Base-by-base conservation (phyloP, 768 basidiomycete species). In the Amanita polypyramis region DNA sequence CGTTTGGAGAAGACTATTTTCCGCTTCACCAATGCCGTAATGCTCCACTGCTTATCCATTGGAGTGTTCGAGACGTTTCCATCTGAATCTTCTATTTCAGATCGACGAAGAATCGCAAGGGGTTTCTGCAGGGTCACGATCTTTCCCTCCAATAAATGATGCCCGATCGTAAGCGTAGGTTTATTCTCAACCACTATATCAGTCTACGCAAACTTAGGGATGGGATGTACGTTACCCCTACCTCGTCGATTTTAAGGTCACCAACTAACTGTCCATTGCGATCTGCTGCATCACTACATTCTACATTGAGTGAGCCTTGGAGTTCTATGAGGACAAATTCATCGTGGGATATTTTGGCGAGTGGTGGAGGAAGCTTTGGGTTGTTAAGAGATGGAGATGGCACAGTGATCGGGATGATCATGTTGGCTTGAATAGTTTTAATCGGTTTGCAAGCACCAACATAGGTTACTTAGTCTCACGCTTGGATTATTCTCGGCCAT, bases 131-230 rank as follows among this genome's bases (percentile, higher is more conserved):
- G 71, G 38, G 65, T 70, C 29, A 78, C 72, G 51, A 95, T 70
- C 60, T 85, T 88, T 45, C 93, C 93, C 58, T 97, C 94, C 4
- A 97, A 78, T 25, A 93, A 70, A 57, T 96, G 91, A 63, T 94
- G 82, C 10, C 93, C 93, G 51, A 97, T 85, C 46, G 72, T 63
- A 5, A 97, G 72, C 2, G 80, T 90, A 3, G 88, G 80, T 55
- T 82, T 87, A 52, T 77, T 81, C 88, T 90, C 54, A 47, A 5
- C 35, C 6, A n/a, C 14, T 15, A 7, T 7, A 14, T 44, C 20
- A 38, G n/a, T 29, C 21, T 23, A 19, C 23, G 7, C 21, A 19
- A 15, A 15, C 12, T 12, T 11, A 14, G 25, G 9, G 23, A 3
- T 19, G 21, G 15, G 23, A 35, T 20, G 6, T 10, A 25, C 32